Evolutionary conservation across 2,329 filamentous ascomycete genomes (phyloP).

Genomic region (Coniochaeta sp.): DNA sequence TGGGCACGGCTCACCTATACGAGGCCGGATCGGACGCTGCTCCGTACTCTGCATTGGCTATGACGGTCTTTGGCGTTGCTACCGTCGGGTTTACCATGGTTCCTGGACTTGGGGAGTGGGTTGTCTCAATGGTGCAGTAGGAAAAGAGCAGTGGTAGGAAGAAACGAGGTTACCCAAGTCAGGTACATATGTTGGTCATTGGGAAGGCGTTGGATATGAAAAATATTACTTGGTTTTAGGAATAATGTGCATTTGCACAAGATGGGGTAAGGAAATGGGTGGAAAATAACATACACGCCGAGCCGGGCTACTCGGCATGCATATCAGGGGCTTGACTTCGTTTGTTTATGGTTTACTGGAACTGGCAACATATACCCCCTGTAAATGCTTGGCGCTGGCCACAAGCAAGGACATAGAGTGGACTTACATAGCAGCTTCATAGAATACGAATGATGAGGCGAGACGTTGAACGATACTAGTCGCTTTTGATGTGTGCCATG

Average conservation of each 20-base stretch:
- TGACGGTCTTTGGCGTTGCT: slow-evolving; percentile 50
- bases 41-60: slow-evolving; percentile 48
- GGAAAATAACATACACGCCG: background rate
- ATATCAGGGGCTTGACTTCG: too few species aligned
- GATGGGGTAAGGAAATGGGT: too few species aligned
- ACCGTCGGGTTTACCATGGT: slow-evolving; percentile 48
- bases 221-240: background rate
- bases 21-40: slow-evolving; percentile 44
- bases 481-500: too few species aligned
- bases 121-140: slow-evolving; percentile 17
- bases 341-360: background rate
- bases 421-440: too few species aligned
- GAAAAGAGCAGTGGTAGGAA: background rate
- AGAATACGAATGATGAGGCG: too few species aligned
- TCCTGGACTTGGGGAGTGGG: slow-evolving; percentile 32
- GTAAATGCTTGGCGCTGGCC: background rate
- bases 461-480: too few species aligned
- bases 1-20: slow-evolving; percentile 52
- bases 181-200: too few species aligned
- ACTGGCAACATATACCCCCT: background rate
- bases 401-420: background rate
- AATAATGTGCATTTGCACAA: too few species aligned
- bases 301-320: background rate
- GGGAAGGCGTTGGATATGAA: background rate
- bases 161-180: too few species aligned